phyloP scores from a whole-genome alignment of 257 asterid genomes.

The Lithospermum erythrorhizon region DNA sequence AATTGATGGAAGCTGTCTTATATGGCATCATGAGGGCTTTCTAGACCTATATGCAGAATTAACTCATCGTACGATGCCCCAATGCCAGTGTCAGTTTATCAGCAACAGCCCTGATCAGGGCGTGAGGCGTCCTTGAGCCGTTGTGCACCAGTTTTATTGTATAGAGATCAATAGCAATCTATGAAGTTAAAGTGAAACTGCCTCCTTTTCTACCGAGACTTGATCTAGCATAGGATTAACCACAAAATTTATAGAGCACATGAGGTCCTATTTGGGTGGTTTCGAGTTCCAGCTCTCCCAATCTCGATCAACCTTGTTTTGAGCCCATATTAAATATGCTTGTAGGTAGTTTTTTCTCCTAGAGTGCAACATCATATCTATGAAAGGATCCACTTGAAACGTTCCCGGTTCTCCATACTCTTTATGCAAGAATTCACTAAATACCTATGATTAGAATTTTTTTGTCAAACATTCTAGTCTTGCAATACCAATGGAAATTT shows the following conservation, averaged over 20 bases:
- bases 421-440: conserved; percentile 39
- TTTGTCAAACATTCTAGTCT: not conserved
- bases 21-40: not conserved
- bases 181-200: conserved; percentile 1
- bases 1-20: conserved; percentile 9
- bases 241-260: not conserved
- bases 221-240: not conserved
- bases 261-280: conserved; percentile 13
- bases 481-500: no score
- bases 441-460: conserved; percentile 33
- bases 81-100: not conserved
- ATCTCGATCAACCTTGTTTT: conserved; percentile 42
- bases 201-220: conserved; percentile 3
- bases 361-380: conserved; percentile 56
- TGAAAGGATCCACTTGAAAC: conserved; percentile 51
- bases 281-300: conserved; percentile 53
- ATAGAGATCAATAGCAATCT: conserved; percentile 9
- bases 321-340: conserved; percentile 57
- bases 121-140: conserved; percentile 7
- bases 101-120: not conserved
- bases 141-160: conserved; percentile 19
- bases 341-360: conserved; percentile 47
- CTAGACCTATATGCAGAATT: not conserved
- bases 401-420: conserved; percentile 82
- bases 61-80: not conserved